These are phyloP conservation scores for Termitomyces sp. DNA, from an alignment of 768 basidiomycete genomes.

Conservation along the genomic window DNA sequence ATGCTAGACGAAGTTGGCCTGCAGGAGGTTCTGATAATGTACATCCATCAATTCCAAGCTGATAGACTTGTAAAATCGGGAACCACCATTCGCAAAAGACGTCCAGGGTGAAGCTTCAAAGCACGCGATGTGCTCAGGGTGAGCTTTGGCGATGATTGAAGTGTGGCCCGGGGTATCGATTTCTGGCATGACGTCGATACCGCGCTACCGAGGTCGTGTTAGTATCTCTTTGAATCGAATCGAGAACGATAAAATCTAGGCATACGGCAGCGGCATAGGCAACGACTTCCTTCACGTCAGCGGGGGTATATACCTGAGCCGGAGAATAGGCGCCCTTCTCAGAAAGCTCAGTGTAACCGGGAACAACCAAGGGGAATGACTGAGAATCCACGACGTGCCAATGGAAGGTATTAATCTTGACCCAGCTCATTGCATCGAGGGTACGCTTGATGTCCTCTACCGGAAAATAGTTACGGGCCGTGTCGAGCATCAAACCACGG, in stretches of 20 bases:
- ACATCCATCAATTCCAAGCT: neutral
- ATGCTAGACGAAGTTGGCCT: constrained; percentile 74
- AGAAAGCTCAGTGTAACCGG: constrained; percentile 55
- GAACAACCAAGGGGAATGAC: constrained; percentile 68
- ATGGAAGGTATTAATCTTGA: constrained; percentile 77
- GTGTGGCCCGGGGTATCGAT: constrained; percentile 88
- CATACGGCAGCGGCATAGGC: constrained; percentile 66
- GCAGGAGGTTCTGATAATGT: constrained; percentile 62
- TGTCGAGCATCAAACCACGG: constrained; percentile 78
- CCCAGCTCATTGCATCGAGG: constrained; percentile 73
- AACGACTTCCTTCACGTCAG: constrained; percentile 55
- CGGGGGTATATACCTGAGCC: constrained; percentile 42
- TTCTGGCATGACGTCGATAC: constrained; percentile 71
- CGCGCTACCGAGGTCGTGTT: constrained; percentile 35
- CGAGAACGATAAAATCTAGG: constrained; percentile 3
- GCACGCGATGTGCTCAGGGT: constrained; percentile 78
- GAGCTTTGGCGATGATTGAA: constrained; percentile 51
- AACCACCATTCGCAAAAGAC: constrained; percentile 46
- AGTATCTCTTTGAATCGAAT: neutral
- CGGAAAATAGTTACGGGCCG: constrained; percentile 69
- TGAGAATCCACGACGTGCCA: constrained; percentile 86
- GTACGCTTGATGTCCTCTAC: constrained; percentile 60
- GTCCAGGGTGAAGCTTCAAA: constrained; percentile 52
- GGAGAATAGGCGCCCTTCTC: constrained; percentile 63
- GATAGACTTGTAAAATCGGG: neutral